phyloP scores from a whole-genome alignment of 2,329 filamentous ascomycete genomes.

The Phyllosticta citribraziliensis region DNA sequence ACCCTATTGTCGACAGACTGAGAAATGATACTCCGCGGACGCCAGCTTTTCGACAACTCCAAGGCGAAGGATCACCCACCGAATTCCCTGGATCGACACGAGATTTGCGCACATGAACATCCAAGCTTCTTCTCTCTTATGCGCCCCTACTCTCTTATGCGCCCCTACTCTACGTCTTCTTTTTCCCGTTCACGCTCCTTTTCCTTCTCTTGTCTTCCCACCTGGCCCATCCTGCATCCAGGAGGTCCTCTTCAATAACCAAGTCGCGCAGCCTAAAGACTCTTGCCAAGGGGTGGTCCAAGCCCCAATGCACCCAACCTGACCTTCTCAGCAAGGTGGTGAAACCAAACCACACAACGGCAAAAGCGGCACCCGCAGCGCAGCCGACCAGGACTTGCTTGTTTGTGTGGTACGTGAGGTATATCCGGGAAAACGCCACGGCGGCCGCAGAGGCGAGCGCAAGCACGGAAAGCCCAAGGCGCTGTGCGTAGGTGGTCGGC shows the following conservation, averaged over 20 bases:
- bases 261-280: slow-evolving; percentile 71
- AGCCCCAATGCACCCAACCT: slow-evolving; percentile 62
- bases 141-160: background rate
- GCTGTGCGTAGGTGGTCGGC: slow-evolving; percentile 52
- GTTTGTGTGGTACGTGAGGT: slow-evolving; percentile 85
- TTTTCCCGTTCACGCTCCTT: slow-evolving; percentile 8
- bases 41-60: background rate
- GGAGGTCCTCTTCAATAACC: slow-evolving; percentile 76
- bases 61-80: background rate
- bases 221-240: slow-evolving; percentile 86
- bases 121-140: background rate
- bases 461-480: slow-evolving; percentile 42
- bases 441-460: slow-evolving; percentile 33
- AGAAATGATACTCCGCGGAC: background rate
- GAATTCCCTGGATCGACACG: background rate
- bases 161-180: background rate
- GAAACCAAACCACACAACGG: slow-evolving; percentile 66
- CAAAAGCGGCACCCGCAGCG: slow-evolving; percentile 59
- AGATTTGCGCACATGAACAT: background rate
- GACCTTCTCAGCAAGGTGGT: slow-evolving; percentile 56
- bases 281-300: slow-evolving; percentile 56
- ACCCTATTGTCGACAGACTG: background rate
- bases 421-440: slow-evolving; percentile 73
- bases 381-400: slow-evolving; percentile 79
- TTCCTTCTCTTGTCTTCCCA: slow-evolving; percentile 54